Percentiles rank a stretch among this genome's conserved stretches.
Evolutionary conservation across 352 stramenopile species (phyloP).

Genomic region (Plasmopara muralis): DNA sequence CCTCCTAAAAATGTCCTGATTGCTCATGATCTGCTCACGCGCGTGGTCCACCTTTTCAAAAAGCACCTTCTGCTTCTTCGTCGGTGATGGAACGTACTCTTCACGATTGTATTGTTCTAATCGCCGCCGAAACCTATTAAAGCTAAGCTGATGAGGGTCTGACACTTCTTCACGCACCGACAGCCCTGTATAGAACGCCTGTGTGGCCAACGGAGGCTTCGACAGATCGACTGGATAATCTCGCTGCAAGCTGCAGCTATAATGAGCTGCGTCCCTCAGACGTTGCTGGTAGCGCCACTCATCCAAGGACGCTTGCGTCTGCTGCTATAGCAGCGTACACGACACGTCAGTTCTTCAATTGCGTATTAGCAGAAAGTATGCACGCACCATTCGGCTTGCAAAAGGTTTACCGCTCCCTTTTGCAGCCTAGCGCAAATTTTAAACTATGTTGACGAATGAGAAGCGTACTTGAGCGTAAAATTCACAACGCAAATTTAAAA

Average conservation of each 20-base stretch:
- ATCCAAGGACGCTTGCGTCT: constrained; percentile 39
- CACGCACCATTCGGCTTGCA: constrained; percentile 18
- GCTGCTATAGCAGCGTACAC: constrained; percentile 22
- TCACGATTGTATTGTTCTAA: constrained; percentile 37
- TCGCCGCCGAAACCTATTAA: constrained; percentile 29
- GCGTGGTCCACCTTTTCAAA: constrained; percentile 31
- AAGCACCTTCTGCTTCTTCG: constrained; percentile 30
- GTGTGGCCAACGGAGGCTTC: constrained; percentile 9
- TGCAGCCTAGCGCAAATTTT: constrained; percentile 13
- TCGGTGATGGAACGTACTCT: constrained; percentile 34
- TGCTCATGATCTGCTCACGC: constrained; percentile 27
- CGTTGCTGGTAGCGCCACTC: constrained; percentile 44
- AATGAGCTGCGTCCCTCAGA: constrained; percentile 33
- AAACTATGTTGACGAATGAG: constrained; percentile 9
- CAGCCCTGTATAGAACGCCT: constrained; percentile 8
- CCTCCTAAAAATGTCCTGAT: constrained; percentile 26
- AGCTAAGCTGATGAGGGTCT: constrained; percentile 23
- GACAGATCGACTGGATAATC: constrained; percentile 43
- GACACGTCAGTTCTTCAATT: constrained; percentile 1
- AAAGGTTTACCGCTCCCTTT: constrained; percentile 1
- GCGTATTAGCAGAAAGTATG: not conserved
- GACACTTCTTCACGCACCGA: constrained; percentile 16
- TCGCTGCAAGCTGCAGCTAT: constrained; percentile 39
- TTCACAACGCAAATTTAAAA: not conserved
- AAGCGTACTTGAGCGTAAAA: not conserved